These are phyloP conservation scores for Vicia sativa DNA, from an alignment of 306 rosid genomes.

Conservation along the genomic window DNA sequence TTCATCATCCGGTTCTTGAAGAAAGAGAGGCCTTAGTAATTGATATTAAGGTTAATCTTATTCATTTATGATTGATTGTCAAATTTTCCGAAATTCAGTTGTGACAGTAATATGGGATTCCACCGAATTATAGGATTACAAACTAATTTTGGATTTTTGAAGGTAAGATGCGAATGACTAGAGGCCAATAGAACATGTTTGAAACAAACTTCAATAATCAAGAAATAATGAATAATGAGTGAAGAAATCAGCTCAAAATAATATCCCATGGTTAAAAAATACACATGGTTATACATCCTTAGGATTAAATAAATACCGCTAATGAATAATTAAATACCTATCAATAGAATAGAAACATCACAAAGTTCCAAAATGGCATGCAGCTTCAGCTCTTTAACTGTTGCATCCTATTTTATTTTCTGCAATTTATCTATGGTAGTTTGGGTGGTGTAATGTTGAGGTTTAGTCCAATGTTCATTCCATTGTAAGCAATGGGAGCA, in stretches of 20 bases:
- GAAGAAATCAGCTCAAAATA: slow-evolving; percentile 23
- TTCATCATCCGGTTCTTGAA: background rate
- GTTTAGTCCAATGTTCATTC: slow-evolving; percentile 81
- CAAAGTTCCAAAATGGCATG: slow-evolving; percentile 17
- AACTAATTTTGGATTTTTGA: slow-evolving; percentile 1
- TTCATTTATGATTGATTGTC: slow-evolving; percentile 3
- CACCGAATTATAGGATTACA: background rate
- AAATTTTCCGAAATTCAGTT: background rate
- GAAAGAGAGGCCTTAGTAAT: background rate
- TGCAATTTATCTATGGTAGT: slow-evolving; percentile 35
- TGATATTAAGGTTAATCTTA: background rate
- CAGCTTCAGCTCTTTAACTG: slow-evolving; percentile 27
- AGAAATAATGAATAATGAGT: slow-evolving; percentile 17
- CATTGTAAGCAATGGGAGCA: slow-evolving; percentile 92
- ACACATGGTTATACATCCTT: slow-evolving; percentile 29
- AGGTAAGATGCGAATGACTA: slow-evolving; percentile 14
- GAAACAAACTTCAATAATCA: slow-evolving; percentile 6
- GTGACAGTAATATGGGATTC: no score
- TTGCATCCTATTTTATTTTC: slow-evolving; percentile 2
- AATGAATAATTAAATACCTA: slow-evolving; percentile 14
- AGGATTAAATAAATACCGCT: slow-evolving; percentile 7
- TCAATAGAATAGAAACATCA: slow-evolving; percentile 26
- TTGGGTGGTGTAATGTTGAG: slow-evolving; percentile 50
- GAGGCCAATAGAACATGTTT: background rate
- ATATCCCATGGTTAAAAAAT: slow-evolving; percentile 22